Evolutionary conservation across 441 rosid species (phyloP), one percentile per base, ranked within the genome.

Genomic region (Arabidopsis hybrid): DNA sequence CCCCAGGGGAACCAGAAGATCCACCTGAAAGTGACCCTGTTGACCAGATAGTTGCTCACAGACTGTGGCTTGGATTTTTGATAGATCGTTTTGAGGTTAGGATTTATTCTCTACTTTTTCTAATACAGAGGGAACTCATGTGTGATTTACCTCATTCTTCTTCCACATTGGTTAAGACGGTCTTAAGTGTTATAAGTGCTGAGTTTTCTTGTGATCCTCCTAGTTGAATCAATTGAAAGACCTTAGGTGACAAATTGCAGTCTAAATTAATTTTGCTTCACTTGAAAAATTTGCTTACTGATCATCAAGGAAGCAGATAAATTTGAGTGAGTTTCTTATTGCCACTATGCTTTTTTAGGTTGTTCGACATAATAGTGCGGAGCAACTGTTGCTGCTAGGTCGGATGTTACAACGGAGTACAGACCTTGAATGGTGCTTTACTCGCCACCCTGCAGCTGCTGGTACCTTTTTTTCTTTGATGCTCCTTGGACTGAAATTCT

Each of bases 61-160:
- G 94, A 80, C 64, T 96, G 32, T 96, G 98, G 97, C 84, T 95
- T 75, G 99, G 99, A 17, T 95, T 93, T 87, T 83, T 95, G 62
- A 88, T 95, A 61, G 99, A 95, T 77, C 98, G 96, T 13, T 95
- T 95, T 86, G 99, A 96, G 97, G 98, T 95, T 59, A 84, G 83
- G 56, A 75, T 55, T 66, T 78, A 52, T 79, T 21, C 70, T 60
- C 39, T 38, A 50, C 17, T 50, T 65, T 57, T 31, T 45, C 32
- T 16, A 8, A 62, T 75, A 60, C 60, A 52, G 34, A 49, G 14
- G 16, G 60, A 43, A 45, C 62, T 55, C 56, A 50, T 61, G 31
- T 38, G 65, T 71, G 71, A 16, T 60, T 55, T 38, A 56, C 29
- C 38, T 49, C 52, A 55, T 39, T 47, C 16, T 67, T 55, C 57